These are phyloP conservation scores for Strombidium stylifer DNA, from an alignment of 73 alveolate species.

Conservation along the genomic window DNA sequence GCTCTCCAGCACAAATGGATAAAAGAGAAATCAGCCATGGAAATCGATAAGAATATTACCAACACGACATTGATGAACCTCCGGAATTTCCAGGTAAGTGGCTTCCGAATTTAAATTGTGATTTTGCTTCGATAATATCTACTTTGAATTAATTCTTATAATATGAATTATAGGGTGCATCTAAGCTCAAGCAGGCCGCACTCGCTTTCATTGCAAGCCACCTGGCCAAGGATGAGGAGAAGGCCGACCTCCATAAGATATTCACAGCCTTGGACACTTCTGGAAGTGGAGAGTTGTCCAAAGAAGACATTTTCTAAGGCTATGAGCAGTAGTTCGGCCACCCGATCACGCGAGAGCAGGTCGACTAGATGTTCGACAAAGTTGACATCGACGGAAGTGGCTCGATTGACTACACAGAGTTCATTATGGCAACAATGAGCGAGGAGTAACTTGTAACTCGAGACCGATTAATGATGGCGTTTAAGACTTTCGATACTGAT, in stretches of 20 bases:
- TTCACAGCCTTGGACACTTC: slow-evolving; percentile 71
- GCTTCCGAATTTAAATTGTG: neutral
- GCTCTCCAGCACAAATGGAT: slow-evolving; percentile 53
- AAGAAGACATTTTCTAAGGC: slow-evolving; percentile 58
- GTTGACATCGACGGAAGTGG: slow-evolving; percentile 75
- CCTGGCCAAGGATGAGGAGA: slow-evolving; percentile 60
- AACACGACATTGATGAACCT: slow-evolving; percentile 29
- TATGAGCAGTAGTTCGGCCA: slow-evolving; percentile 50
- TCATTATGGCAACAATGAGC: slow-evolving; percentile 76
- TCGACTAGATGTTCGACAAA: slow-evolving; percentile 56
- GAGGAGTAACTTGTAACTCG: slow-evolving; percentile 58
- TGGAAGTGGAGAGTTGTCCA: slow-evolving; percentile 69
- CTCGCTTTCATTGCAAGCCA: slow-evolving; percentile 71
- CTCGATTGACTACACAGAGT: slow-evolving; percentile 69
- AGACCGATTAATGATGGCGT: slow-evolving; percentile 73
- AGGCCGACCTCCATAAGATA: slow-evolving; percentile 62
- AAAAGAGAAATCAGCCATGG: slow-evolving; percentile 20
- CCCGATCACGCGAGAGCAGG: slow-evolving; percentile 66
- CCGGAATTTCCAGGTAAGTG: slow-evolving; percentile 49
- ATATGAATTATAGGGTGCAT: slow-evolving; percentile 40
- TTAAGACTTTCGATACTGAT: slow-evolving; percentile 34
- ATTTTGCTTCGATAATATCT: too few species aligned
- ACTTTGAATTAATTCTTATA: too few species aligned
- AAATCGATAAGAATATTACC: slow-evolving; percentile 19
- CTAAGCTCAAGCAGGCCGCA: slow-evolving; percentile 71